Evolutionary conservation across 2,329 filamentous ascomycete species (phyloP).

Genomic region (Xylaria hypoxylon): DNA sequence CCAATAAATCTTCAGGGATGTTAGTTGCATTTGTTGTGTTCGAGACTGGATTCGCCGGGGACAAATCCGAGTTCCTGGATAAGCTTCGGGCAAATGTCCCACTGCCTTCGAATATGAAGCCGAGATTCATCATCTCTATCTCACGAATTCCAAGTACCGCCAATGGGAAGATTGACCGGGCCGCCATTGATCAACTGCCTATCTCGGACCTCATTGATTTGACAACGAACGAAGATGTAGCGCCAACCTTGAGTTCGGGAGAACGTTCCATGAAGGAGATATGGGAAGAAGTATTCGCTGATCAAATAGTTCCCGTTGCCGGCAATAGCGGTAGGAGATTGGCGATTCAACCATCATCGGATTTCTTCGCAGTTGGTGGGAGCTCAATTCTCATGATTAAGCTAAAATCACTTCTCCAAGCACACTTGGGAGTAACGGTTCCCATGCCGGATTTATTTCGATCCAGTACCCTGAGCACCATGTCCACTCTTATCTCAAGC

Average conservation of each 20-base stretch:
- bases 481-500: conserved; percentile 51
- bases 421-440: conserved; percentile 45
- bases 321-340: neutral
- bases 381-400: conserved; percentile 56
- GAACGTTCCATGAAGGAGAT: conserved; percentile 34
- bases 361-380: conserved; percentile 58
- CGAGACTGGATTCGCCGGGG: neutral
- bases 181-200: conserved; percentile 40
- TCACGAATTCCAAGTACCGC: conserved; percentile 16
- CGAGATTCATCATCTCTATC: conserved; percentile 17
- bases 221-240: neutral
- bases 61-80: neutral
- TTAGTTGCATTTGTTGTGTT: conserved; percentile 24
- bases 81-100: neutral
- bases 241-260: neutral
- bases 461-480: conserved; percentile 52
- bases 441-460: conserved; percentile 51
- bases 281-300: conserved; percentile 36
- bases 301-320: neutral
- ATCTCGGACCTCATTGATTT: neutral
- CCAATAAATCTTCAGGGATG: neutral
- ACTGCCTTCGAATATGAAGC: conserved; percentile 5
- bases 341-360: conserved; percentile 40
- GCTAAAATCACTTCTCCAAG: conserved; percentile 53
- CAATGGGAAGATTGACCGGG: conserved; percentile 24